Conservation (phyloP, 2,329 filamentous ascomycete genomes). For the Rugonectria rugulosa region DNA sequence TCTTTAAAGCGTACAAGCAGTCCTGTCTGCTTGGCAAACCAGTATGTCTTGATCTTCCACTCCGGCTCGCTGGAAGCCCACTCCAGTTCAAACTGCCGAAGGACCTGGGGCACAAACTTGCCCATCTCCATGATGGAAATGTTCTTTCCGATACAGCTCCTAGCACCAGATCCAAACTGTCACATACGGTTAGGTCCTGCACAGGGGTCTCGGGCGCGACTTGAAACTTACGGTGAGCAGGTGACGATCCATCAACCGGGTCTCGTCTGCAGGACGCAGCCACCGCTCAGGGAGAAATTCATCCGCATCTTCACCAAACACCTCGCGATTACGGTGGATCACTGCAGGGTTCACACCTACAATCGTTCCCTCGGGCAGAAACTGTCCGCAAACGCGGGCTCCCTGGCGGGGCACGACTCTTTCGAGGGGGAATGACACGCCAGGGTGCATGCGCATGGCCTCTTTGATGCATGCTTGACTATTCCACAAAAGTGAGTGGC, state of each 20-base stretch:
- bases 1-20: no score
- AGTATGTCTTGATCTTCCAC: no score
- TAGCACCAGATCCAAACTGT: constrained; percentile 59
- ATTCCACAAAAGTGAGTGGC: no score
- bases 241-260: constrained; percentile 22
- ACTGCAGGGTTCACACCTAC: constrained; percentile 51
- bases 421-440: constrained; percentile 49
- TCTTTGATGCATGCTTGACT: constrained; percentile 52
- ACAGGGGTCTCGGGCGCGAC: no score
- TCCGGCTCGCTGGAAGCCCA: no score
- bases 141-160: constrained; percentile 55
- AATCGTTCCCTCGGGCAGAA: constrained; percentile 28
- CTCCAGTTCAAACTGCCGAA: constrained; percentile 25
- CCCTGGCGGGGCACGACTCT: constrained; percentile 17
- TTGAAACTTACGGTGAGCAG: no score
- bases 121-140: constrained; percentile 30
- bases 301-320: constrained; percentile 66
- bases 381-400: constrained; percentile 4
- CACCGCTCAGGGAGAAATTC: constrained; percentile 65
- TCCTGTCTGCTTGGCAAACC: no score
- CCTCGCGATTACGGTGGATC: constrained; percentile 60
- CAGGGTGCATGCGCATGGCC: constrained; percentile 54
- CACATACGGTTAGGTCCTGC: no score
- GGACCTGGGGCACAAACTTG: constrained; percentile 27
- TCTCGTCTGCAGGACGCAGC: constrained; percentile 30